Evolutionary conservation across 1,139 yeast genomes (phyloP), one percentile per base, ranked within the genome.

Genomic region (Protomyces gravidus): DNA sequence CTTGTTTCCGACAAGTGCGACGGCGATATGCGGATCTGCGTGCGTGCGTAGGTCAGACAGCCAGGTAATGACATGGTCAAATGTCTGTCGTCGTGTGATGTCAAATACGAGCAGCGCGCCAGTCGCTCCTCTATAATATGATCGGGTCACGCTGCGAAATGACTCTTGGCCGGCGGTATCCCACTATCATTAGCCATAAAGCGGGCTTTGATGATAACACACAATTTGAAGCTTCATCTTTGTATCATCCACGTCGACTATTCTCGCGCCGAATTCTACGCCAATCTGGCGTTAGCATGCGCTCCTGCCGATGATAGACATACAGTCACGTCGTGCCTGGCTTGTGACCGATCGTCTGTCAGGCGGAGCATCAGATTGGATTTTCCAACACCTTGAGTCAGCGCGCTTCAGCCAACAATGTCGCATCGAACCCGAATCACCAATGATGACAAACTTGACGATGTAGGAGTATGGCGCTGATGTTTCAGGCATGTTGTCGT

Each of bases 141-240:
- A 83, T 15, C 92, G 84, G 55, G 88, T 84, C 61, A 85, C 75
- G 2, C 89, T 84, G 63, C 89, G 73, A 68, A 85, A 82, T 65
- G 90, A 71, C 69, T 85, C 94, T 71, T 85, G 90, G 7, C 92
- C 92, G 0, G 92, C 92, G 0, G 92, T 85, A 68, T 85, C 92
- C 92, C 92, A 85, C 26, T 71, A 63, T 64, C 45, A 23, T 28
- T 23, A 45, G 30, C 45, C 21, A 17, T 25, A 6, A 2, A 15
- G 6, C 15, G 39, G 17, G 45, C 6, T 15, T 25, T 13, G 30
- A 6, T 15, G n/a, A 3, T 42, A 11, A 6, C 50, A 13, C 36
- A 53, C 58, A 33, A 72, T 64, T 66, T 75, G 79, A 39, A 76
- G 65, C 62, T 76, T 76, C 63, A 76, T 65, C 58, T 71, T 68